These are phyloP conservation scores for Picochlorum sp. DNA, from an alignment of 139 green algal genomes.

Conservation along the genomic window DNA sequence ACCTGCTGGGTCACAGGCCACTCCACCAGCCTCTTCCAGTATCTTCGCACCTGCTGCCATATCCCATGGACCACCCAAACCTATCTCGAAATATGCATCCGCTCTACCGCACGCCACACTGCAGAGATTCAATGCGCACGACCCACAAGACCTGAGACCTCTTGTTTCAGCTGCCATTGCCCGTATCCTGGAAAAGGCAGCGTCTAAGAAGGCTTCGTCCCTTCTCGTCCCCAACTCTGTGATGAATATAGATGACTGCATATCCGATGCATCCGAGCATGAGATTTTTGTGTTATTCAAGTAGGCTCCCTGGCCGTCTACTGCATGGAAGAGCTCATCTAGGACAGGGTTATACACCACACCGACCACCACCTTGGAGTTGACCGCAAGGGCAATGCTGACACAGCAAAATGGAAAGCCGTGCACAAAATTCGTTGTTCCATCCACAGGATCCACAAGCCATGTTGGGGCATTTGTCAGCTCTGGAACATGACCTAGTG, in stretches of 20 bases:
- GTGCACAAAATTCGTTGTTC: conserved; percentile 99
- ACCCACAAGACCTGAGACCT: conserved; percentile 76
- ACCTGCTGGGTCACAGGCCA: conserved; percentile 71
- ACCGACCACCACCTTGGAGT: conserved; percentile 65
- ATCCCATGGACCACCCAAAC: conserved; percentile 80
- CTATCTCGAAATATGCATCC: conserved; percentile 91
- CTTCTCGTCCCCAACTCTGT: conserved; percentile 76
- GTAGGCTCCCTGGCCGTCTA: conserved; percentile 55
- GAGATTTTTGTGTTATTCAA: conserved; percentile 68
- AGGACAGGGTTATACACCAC: conserved; percentile 95
- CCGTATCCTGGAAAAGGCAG: conserved; percentile 63
- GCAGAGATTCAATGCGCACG: conserved; percentile 81
- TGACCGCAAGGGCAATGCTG: conserved; percentile 68
- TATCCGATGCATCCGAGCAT: conserved; percentile 33
- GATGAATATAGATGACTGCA: conserved; percentile 62
- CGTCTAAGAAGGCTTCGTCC: conserved; percentile 53
- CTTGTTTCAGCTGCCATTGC: conserved; percentile 25
- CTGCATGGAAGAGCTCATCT: conserved; percentile 65
- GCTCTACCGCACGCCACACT: conserved; percentile 58
- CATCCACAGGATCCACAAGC: conserved; percentile 72
- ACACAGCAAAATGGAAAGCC: conserved; percentile 89
- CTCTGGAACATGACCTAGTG: conserved; percentile 32
- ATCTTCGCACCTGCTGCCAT: conserved; percentile 48
- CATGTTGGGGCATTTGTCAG: conserved; percentile 86
- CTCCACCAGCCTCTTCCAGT: conserved; percentile 71